phyloP scores from a whole-genome alignment of 164 flowering plant species.

The Aristolochia fimbriata region DNA sequence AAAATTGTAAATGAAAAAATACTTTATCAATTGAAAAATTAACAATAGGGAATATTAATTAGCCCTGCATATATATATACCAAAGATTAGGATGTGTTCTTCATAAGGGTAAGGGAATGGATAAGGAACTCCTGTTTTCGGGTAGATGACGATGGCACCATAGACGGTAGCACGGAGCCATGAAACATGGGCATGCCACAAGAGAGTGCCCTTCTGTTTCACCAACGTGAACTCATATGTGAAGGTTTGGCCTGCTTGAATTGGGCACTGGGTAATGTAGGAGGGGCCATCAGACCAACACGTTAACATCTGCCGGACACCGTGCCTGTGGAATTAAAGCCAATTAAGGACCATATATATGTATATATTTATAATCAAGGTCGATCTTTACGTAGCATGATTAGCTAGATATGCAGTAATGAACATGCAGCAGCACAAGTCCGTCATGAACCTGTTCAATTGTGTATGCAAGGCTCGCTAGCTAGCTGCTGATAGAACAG shows the following conservation, averaged over 20 bases:
- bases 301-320: slow-evolving; percentile 39
- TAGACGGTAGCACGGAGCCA: slow-evolving; percentile 68
- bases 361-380: no score
- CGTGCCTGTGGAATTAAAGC: slow-evolving; percentile 58
- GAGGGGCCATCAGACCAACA: slow-evolving; percentile 72
- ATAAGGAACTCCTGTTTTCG: slow-evolving; percentile 42
- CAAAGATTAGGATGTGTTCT: slow-evolving; percentile 46
- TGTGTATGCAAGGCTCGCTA: neutral
- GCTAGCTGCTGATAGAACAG: no score
- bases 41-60: no score
- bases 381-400: no score
- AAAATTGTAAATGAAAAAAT: neutral
- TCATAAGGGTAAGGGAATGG: slow-evolving; percentile 36
- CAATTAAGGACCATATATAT: no score
- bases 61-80: no score
- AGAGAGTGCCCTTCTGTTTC: slow-evolving; percentile 54
- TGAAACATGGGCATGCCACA: slow-evolving; percentile 69
- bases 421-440: no score
- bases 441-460: no score
- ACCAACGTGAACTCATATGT: slow-evolving; percentile 43
- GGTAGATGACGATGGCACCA: slow-evolving; percentile 52
- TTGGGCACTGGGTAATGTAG: slow-evolving; percentile 70
- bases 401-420: no score
- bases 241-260: slow-evolving; percentile 44
- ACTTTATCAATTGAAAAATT: neutral